Base-by-base conservation (phyloP, 2,329 filamentous ascomycete genomes). In the Parastagonospora avenae region DNA sequence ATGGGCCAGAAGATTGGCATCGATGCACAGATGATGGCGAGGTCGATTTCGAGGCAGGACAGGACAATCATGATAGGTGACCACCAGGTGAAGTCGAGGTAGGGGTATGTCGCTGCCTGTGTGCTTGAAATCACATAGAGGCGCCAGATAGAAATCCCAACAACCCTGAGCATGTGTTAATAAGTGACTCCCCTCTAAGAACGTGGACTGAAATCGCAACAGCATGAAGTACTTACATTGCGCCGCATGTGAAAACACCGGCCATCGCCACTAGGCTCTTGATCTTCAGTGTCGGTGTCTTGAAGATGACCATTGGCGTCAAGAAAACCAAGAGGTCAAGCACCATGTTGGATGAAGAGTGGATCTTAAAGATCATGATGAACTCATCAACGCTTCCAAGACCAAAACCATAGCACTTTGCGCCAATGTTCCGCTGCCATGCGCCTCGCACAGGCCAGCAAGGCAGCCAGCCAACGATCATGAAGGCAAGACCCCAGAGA, bases 1-100 rank as follows among this genome's bases (percentile, higher is more conserved):
- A 70, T 50, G 3, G 70, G 70, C 69, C 69, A 73, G 60, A 73
- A 73, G 35, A 72, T 67, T 8, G 70, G 70, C 46, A 73, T 68
- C 4, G 65, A 69, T 12, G 70, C 69, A 52, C 66, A 69, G 30
- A 68, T 65, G 30, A 72, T 66, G 24, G 69, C 70, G 16, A 72
- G 52, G 19, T 71, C 57, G 52, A 72, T 63, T 31, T 73, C 70
- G 42, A 72, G 60, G 33, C 60, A 64, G 9, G 69, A 65, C 1
- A 72, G 54, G 14, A 72, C 48, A 32, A 67, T 62, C 38, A 55
- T 52, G n/a, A 55, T 42, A 8, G 67, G 64, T 1, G 66, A 46
- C 54, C 59, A 64, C 65, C 62, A 72, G 11, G 68, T 72, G 28
- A 66, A 67, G 54, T 73, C 69, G 15, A 68, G 50, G 37, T 68